Conservation (phyloP, 768 basidiomycete genomes). For the Fomitopsis serialis region DNA sequence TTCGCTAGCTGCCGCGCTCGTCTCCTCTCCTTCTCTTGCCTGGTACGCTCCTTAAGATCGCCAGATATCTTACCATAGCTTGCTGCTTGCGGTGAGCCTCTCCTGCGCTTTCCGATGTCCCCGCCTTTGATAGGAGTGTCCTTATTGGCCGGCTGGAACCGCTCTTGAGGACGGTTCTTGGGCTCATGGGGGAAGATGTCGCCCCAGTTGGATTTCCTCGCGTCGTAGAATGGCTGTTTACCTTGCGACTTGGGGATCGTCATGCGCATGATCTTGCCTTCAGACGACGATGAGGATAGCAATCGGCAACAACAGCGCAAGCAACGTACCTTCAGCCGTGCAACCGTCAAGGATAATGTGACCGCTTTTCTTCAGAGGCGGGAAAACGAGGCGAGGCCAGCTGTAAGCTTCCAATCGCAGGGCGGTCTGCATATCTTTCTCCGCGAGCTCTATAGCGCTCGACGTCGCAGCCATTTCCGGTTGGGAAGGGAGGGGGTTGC, state of each 20-base stretch:
- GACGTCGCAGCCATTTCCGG: background rate
- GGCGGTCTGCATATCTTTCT: conserved; percentile 13
- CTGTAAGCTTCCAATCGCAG: conserved; percentile 72
- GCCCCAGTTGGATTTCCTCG: conserved; percentile 90
- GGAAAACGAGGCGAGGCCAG: conserved; percentile 90
- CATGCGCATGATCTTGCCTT: conserved; percentile 88
- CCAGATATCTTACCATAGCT: conserved; percentile 35
- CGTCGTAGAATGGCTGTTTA: conserved; percentile 93
- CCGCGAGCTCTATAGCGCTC: background rate
- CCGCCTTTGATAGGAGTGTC: conserved; percentile 30
- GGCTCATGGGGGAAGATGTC: conserved; percentile 91
- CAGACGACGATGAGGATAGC: background rate
- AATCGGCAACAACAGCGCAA: background rate
- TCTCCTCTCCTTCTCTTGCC: background rate
- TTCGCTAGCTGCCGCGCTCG: background rate
- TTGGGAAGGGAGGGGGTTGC: too few species aligned
- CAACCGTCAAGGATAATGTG: conserved; percentile 92
- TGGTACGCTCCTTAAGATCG: conserved; percentile 29
- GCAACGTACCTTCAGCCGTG: conserved; percentile 61
- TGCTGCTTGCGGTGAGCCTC: conserved; percentile 19
- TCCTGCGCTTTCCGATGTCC: conserved; percentile 53
- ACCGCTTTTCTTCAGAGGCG: conserved; percentile 88
- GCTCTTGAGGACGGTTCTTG: conserved; percentile 70
- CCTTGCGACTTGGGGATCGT: conserved; percentile 92
- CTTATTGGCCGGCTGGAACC: conserved; percentile 37